Evolutionary conservation across 2,329 filamentous ascomycete species (phyloP).

Genomic region (Talaromyces sp.): DNA sequence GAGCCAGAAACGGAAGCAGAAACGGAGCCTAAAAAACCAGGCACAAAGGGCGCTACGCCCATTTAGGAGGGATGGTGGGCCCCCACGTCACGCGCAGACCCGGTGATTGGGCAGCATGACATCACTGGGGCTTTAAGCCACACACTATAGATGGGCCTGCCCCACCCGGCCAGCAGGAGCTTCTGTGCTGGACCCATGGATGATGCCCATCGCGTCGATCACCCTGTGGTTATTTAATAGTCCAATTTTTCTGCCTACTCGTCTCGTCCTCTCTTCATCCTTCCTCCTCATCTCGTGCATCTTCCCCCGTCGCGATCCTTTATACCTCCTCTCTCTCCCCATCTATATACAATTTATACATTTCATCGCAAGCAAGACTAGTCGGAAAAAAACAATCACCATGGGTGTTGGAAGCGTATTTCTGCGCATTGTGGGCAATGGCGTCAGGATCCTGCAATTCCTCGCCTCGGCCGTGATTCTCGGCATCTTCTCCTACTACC

Average conservation of each 20-base stretch:
- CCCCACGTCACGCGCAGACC: not conserved
- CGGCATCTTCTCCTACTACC: slow-evolving; percentile 77
- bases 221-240: not conserved
- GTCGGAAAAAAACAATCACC: not conserved
- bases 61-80: not conserved
- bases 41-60: not conserved
- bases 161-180: not conserved
- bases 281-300: not conserved
- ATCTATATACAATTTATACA: not conserved
- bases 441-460: slow-evolving; percentile 69
- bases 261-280: not conserved
- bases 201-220: not conserved
- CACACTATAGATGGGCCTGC: not conserved
- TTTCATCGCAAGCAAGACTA: not conserved
- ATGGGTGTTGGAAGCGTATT: slow-evolving; percentile 58
- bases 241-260: not conserved
- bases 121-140: not conserved
- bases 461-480: slow-evolving; percentile 67
- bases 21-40: not conserved
- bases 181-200: not conserved
- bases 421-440: slow-evolving; percentile 64
- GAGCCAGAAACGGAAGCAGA: not conserved
- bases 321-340: no score
- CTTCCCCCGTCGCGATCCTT: no score
- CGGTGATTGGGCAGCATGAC: not conserved